Evolutionary conservation across 164 flowering plant species (phyloP).

Genomic region (Warburgia ugandensis): DNA sequence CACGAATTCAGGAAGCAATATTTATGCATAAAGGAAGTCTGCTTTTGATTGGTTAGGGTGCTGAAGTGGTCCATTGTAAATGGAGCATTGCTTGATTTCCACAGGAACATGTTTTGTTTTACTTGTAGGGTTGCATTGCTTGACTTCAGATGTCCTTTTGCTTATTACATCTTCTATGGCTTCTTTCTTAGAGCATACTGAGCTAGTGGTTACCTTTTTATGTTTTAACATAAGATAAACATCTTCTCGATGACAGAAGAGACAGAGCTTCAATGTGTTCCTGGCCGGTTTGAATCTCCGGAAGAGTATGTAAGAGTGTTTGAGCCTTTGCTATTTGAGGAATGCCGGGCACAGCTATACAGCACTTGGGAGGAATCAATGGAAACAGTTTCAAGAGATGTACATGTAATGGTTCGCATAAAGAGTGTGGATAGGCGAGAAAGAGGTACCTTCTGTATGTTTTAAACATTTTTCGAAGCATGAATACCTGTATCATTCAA

Average conservation of each 20-base stretch:
- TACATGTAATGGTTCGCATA: slow-evolving; percentile 63
- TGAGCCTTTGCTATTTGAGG: slow-evolving; percentile 98
- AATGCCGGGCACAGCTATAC: slow-evolving; percentile 91
- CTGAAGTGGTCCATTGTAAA: neutral
- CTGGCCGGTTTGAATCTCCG: slow-evolving; percentile 85
- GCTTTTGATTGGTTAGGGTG: too few species aligned
- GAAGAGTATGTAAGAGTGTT: slow-evolving; percentile 93
- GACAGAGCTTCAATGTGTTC: slow-evolving; percentile 84
- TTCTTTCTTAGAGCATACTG: neutral
- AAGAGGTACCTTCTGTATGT: too few species aligned
- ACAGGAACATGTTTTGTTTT: neutral
- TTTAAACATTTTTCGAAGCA: too few species aligned
- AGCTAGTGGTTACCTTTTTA: neutral
- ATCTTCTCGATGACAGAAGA: slow-evolving; percentile 47
- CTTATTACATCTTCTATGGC: too few species aligned
- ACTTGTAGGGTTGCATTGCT: neutral
- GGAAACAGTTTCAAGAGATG: slow-evolving; percentile 60
- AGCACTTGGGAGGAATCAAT: slow-evolving; percentile 89
- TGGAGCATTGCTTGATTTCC: neutral
- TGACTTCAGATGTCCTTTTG: neutral
- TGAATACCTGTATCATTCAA: too few species aligned
- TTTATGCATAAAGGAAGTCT: too few species aligned
- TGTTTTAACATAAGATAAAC: neutral
- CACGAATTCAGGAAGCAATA: too few species aligned
- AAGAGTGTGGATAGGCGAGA: slow-evolving; percentile 80